Evolutionary conservation across 257 asterid genomes (phyloP).

Genomic region (Gentiana macrophylla): DNA sequence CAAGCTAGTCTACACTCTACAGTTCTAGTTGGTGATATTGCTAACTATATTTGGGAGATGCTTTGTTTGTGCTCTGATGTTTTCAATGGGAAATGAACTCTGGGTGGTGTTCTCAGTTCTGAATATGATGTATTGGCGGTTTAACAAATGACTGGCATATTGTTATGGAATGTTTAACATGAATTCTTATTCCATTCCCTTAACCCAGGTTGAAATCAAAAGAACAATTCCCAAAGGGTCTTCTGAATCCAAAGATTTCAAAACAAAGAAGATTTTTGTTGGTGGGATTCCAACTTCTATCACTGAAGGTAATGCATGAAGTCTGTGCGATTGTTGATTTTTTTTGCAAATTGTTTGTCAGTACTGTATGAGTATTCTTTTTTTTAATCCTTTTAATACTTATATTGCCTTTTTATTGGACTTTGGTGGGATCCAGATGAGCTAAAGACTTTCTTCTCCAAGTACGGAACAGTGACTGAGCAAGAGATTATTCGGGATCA

Average conservation of each 20-base stretch:
- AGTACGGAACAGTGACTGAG: constrained; percentile 72
- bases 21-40: too few relatives aligned
- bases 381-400: neutral
- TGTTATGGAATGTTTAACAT: too few relatives aligned
- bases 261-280: constrained; percentile 80
- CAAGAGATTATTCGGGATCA: constrained; percentile 91
- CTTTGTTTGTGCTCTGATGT: neutral
- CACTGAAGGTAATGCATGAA: constrained; percentile 47
- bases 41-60: too few relatives aligned
- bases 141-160: neutral
- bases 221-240: constrained; percentile 92
- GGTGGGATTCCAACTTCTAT: constrained; percentile 87
- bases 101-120: neutral
- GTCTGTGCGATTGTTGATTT: neutral
- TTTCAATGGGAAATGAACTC: neutral
- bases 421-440: constrained; percentile 37
- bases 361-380: too few relatives aligned
- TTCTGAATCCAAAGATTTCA: constrained; percentile 76
- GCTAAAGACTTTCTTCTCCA: constrained; percentile 71
- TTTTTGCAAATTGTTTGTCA: neutral
- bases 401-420: neutral
- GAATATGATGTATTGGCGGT: neutral
- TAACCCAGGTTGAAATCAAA: constrained; percentile 78
- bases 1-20: too few relatives aligned
- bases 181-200: too few relatives aligned